Base-by-base conservation (phyloP, 139 green algal species). In the Coelastrella sp. region DNA sequence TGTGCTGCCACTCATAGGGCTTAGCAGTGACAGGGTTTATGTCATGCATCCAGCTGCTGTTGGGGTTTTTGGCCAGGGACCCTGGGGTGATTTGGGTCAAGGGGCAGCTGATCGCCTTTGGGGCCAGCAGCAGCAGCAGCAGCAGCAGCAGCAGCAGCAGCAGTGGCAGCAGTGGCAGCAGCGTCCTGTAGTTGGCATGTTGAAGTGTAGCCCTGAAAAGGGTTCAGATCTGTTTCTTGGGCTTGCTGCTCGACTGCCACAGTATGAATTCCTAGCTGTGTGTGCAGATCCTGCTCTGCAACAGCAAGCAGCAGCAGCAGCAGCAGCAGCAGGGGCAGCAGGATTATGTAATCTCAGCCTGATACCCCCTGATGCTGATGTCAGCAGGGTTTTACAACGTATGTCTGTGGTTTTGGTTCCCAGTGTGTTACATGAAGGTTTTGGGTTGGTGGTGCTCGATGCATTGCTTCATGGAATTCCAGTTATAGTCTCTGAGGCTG, bases 381-480 rank as follows among this genome's bases (percentile, higher is more conserved):
- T 88, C 6, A 19, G 22, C 9, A 49, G 6, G 8, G 68, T 88
- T n/a, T n/a, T 88, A n/a, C 19, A 25, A 49, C n/a, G 15, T 17
- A 68, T 68, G 35, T 73, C 56, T 20, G 20, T 84, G 73, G 22
- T 84, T 8, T 5, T 84, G 11, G 85, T 90, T 22, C 85, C 85
- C 7, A 90, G 85, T 65, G 74, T 90, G 24, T 60, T 90, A n/a
- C 58, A 76, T 6, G 85, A 90, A 22, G 73, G 73, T 19, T 90
- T 90, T 65, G 85, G 85, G 20, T 17, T 90, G 11, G 85, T 90
- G 58, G 85, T 90, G 73, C 11, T 80, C 4, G 84, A 89, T 58
- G 84, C 65, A 8, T 70, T 89, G 68, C 35, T 90, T 49, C 24
- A 24, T 17, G 74, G 87, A 4, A 11, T 80, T 11, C 87, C 87